Base-by-base conservation (phyloP, 208 protist genomes). In the Leishmania amazonensis region DNA sequence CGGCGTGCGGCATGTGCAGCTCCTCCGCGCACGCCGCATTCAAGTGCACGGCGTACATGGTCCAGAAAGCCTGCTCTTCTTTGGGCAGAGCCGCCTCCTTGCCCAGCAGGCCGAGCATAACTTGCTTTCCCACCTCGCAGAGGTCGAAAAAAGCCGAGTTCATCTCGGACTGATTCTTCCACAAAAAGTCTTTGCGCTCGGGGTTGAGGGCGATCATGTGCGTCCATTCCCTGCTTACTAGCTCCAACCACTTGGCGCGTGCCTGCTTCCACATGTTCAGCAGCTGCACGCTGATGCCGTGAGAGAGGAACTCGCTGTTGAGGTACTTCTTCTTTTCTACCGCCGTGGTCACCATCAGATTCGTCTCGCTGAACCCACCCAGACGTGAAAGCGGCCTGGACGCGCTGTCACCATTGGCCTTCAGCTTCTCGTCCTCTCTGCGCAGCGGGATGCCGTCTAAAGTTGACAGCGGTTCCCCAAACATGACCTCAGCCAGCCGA, bases 71-170 rank as follows among this genome's bases (percentile, higher is more conserved):
- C 60, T 89, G 79, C 83, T 96, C 87, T 75, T 97, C 90, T 47
- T 67, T 57, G 5, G 81, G 76, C n/a, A 81, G 76, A 1, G 90
- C 84, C 21, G 51, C 85, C 62, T 96, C 93, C 67, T 90, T 89
- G 40, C 86, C 84, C 7, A 95, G 75, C 38, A 97, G 67, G 4
- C 78, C 89, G 21, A 94, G 70, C 86, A 97, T 91, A 49, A 98
- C 78, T 62, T 93, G 89, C 81, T 91, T 96, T 17, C 81, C 94
- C 9, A 97, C 93, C 21, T 98, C 96, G 81, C 96, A 98, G 11
- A 97, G 81, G 54, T 96, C 92, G 75, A 95, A 97, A 82, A 98
- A 98, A 47, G 93, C 93, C 9, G 83, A 54, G 81, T 96, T 96
- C 93, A 98, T 95, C 19, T 85, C 85, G 5, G 92, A 95, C 2